Evolutionary conservation across 2,329 filamentous ascomycete species (phyloP), one percentile per base, ranked within the genome.

Genomic region (Colletotrichum destructivum): DNA sequence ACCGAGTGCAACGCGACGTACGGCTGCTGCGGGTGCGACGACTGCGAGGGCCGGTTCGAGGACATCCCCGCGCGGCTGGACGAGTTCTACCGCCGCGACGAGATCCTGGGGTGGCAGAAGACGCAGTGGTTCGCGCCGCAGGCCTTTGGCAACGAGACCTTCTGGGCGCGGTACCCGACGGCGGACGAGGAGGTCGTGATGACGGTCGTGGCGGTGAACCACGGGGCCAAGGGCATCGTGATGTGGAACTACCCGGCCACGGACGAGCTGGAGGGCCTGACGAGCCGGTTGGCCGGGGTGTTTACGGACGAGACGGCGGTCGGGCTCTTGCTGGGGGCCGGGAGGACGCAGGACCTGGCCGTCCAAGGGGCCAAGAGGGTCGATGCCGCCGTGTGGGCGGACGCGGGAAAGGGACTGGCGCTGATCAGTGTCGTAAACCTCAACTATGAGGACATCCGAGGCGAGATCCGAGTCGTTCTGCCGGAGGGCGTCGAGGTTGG

Each of bases 1-100:
- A 91, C 89, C 0, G 78, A 79, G 0, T 90, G 88, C 77, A 91
- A 91, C 78, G 71, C 80, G 3, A 91, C 89, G 0, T 88, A 90
- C 63, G 89, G 89, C 73, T 87, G 88, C 80, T 91, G 89, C 79
- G 90, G 89, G 11, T 92, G 90, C 78, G 90, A 92, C 76, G 86
- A 88, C 78, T 92, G 90, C 77, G 74, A 78, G 2, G 88, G 87
- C 62, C 78, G 77, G n/a, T 81, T 90, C 21, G 81, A 83, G 23
- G 89, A 92, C 75, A 86, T 91, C 0, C 47, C 82, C 1, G 57
- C 70, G 15, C 80, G 86, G 0, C 75, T 87, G 47, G 83, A 86
- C 64, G 79, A 80, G 59, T 73, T 85, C 26, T 83, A 86, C 74
- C 66, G 67, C 0, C 46, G 67, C 0, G 84, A 86, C 71, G 13